Evolutionary conservation across 805 yeast genomes (phyloP).

Genomic region (Yarrowia alimentaria): DNA sequence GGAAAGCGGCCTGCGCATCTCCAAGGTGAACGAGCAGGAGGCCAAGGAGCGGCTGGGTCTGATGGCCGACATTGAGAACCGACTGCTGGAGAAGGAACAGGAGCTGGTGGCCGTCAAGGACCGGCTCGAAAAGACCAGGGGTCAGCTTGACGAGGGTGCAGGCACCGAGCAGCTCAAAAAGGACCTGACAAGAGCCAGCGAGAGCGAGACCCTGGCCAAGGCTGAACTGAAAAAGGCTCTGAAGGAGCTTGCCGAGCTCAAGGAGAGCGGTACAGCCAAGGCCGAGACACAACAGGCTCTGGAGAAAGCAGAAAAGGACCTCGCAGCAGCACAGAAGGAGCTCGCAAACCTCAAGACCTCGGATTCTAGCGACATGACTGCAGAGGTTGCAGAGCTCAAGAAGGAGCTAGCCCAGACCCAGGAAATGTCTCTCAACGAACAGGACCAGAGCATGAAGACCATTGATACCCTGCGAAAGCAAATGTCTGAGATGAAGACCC

Average conservation of each 20-base stretch:
- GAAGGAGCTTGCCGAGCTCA: slow-evolving; percentile 1
- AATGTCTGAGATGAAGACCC: slow-evolving; percentile 33
- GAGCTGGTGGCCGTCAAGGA: slow-evolving; percentile 32
- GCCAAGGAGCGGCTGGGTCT: slow-evolving; percentile 38
- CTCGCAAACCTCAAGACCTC: slow-evolving; percentile 3
- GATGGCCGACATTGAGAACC: slow-evolving; percentile 42
- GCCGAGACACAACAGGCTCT: neutral
- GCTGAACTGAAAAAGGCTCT: neutral
- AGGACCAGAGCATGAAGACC: slow-evolving; percentile 30
- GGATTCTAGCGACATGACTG: slow-evolving; percentile 28
- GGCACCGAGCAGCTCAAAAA: slow-evolving; percentile 8
- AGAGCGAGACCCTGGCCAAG: too few relatives aligned
- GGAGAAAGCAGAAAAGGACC: neutral
- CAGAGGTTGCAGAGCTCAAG: slow-evolving; percentile 30
- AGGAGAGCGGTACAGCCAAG: too few relatives aligned
- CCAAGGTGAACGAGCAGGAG: slow-evolving; percentile 33
- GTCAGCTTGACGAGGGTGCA: slow-evolving; percentile 4
- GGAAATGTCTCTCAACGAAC: slow-evolving; percentile 30
- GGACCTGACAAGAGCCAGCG: too few relatives aligned
- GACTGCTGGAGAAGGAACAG: slow-evolving; percentile 38
- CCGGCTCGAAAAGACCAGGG: slow-evolving; percentile 27
- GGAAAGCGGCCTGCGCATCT: slow-evolving; percentile 34
- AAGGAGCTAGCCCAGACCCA: slow-evolving; percentile 15
- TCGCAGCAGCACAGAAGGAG: neutral
- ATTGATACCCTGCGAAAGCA: slow-evolving; percentile 32